A percentile compares a stretch with the other conserved stretches of the same genome.
Conservation (phyloP, 73 alveolate genomes). For the Paraurostyla sp. region DNA sequence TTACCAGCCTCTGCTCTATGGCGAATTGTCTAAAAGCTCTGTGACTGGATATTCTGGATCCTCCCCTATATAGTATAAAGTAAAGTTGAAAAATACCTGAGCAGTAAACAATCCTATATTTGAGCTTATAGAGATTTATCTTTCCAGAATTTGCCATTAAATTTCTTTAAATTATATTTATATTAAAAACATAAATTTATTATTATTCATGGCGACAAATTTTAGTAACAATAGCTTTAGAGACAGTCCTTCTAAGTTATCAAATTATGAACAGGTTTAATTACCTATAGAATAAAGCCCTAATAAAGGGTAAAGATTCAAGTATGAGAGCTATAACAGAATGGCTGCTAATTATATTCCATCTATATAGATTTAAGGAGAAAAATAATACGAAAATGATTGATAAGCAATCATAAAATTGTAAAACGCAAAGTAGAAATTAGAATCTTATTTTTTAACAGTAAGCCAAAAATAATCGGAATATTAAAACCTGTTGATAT, state of each 20-base stretch:
- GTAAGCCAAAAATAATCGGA: neutral
- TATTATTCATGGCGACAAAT: neutral
- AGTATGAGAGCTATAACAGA: too few relatives aligned
- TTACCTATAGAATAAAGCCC: too few relatives aligned
- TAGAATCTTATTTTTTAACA: neutral
- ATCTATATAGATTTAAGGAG: too few relatives aligned
- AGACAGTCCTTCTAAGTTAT: too few relatives aligned
- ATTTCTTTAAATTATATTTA: neutral
- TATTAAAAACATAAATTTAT: neutral
- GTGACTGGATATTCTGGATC: constrained; percentile 96
- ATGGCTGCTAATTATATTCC: too few relatives aligned
- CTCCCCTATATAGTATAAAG: constrained; percentile 74
- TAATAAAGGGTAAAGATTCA: too few relatives aligned
- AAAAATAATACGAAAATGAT: too few relatives aligned
- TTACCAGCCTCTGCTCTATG: constrained; percentile 96
- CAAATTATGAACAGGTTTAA: too few relatives aligned
- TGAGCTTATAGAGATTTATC: constrained; percentile 77
- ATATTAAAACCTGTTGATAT: neutral
- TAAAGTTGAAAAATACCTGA: constrained; percentile 54
- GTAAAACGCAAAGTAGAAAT: neutral
- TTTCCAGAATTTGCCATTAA: constrained; percentile 49
- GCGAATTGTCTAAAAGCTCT: constrained; percentile 92
- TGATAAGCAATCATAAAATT: neutral
- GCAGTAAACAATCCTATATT: constrained; percentile 93
- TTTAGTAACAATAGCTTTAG: neutral